Evolutionary conservation across 306 rosid species (phyloP), one percentile per base, ranked within the genome.

Genomic region (Begonia peltatifolia): DNA sequence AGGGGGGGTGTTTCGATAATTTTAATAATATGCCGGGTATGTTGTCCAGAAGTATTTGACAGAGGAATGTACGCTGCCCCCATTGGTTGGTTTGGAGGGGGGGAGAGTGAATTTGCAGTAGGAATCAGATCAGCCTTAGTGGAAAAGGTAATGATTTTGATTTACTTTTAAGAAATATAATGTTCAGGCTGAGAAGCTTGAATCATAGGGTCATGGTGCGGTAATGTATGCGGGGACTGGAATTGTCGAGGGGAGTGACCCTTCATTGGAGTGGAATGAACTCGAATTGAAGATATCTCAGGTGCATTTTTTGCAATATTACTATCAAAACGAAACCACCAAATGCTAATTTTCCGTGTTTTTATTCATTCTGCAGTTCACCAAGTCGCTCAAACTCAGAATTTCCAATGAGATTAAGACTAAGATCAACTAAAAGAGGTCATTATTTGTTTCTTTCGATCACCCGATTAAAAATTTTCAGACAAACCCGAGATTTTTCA

Each of bases 51-150:
- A 66, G 67, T 80, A 65, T 86, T 90, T 68, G 99, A 90, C 63
- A 71, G 95, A 53, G 99, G 95, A 61, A 90, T 86, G 99, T 90
- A 80, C 66, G 99, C 95, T 55, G 99, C 95, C 56, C 99, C 95
- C 52, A 86, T 90, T 63, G 99, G 99, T 42, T 90, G 95, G 99
- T 83, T 90, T 60, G 95, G 99, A 57, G 95, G 99, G 22, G 95
- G 83, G 54, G 95, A 86, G 80, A 90, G 99, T 58, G 99, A 86
- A 68, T 86, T 90, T 75, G 95, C 95, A 0, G 99, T 90, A 57
- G 99, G 95, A 70, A 86, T 90, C 62, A 76, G 99, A 68, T 90
- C 95, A 50, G 94, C 99, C 57, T 63, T 86, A 58, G 92, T 90
- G 69, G 81, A 76, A 66, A 72, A 77, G 95, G 99, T 90, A 63